Evolutionary conservation across 2,329 filamentous ascomycete genomes (phyloP), one percentile per base, ranked within the genome.

Genomic region (Phaeosphaeriaceae sp.): DNA sequence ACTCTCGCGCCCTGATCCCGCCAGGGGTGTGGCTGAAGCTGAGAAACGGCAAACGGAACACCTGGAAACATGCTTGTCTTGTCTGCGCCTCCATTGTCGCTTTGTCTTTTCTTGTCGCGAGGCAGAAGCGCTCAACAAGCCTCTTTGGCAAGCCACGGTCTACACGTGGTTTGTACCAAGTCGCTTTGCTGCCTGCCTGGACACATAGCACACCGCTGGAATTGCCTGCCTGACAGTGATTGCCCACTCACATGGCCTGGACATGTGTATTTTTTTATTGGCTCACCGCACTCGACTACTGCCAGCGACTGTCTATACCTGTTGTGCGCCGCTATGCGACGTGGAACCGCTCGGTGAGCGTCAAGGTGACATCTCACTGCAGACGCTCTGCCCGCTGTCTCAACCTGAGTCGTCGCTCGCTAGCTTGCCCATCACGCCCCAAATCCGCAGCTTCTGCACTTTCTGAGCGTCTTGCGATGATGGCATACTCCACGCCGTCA

Each of bases 391-490:
- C 58, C 52, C 42, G 46, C 40, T 21, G 45, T 49, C 49, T 50
- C 52, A 54, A 37, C 49, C 42, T 48, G 32, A 59, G 43, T 51
- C 43, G 57, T 52, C 56, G 41, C 50, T 54, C 39, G 41, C 54
- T 61, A 48, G 49, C 50, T 56, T 47, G 42, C 33, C 29, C 33
- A 42, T 46, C 49, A 40, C 42, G 45, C 51, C 46, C 56, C 53
- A 53, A 50, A 51, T 52, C 54, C 55, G 57, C 56, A 47, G 51
- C 55, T 48, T 61, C 56, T 60, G 58, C 56, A 52, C 58, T 62
- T 38, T 20, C 21, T 13, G 4, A 37, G 42, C 18, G 32, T 28
- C 33, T 37, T 40, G 39, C 38, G 43, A 54, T 54, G 44, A 56
- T 60, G 54, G 49, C 61, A 60, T 60, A 49, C 49, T 48, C 45